Evolutionary conservation across 2,329 filamentous ascomycete species (phyloP).

Genomic region (Clathrospora elynae): DNA sequence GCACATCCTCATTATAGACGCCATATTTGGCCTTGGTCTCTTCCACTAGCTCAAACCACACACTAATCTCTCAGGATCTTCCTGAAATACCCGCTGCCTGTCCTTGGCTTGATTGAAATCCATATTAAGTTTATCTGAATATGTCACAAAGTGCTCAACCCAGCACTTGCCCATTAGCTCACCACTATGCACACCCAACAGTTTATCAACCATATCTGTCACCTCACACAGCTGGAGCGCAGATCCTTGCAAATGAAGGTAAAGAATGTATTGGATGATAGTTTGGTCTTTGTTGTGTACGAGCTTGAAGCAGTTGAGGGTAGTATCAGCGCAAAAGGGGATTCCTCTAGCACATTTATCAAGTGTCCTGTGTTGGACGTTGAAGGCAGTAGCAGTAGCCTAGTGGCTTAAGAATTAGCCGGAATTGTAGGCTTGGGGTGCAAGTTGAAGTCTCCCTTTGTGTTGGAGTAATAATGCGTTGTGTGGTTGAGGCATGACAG

Average conservation of each 20-base stretch:
- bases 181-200: slow-evolving; percentile 18
- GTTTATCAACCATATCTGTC: slow-evolving; percentile 25
- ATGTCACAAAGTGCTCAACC: slow-evolving; percentile 16
- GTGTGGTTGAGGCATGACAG: background rate
- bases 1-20: slow-evolving; percentile 8
- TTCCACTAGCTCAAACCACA: slow-evolving; percentile 18
- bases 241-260: slow-evolving; percentile 20
- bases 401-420: background rate
- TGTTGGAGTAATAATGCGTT: background rate
- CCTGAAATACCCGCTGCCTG: background rate
- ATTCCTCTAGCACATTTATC: background rate
- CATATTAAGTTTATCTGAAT: slow-evolving; percentile 17
- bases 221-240: slow-evolving; percentile 11
- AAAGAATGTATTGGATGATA: slow-evolving; percentile 21
- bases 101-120: slow-evolving; percentile 20
- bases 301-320: background rate
- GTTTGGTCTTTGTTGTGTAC: slow-evolving; percentile 12
- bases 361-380: background rate
- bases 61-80: too few species aligned
- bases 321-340: background rate
- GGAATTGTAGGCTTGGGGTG: background rate
- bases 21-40: slow-evolving; percentile 14
- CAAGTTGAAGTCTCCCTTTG: background rate
- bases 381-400: background rate
- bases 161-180: slow-evolving; percentile 16